These are phyloP conservation scores for Rubus parviflorus DNA, from an alignment of 306 rosid species.

Conservation along the genomic window DNA sequence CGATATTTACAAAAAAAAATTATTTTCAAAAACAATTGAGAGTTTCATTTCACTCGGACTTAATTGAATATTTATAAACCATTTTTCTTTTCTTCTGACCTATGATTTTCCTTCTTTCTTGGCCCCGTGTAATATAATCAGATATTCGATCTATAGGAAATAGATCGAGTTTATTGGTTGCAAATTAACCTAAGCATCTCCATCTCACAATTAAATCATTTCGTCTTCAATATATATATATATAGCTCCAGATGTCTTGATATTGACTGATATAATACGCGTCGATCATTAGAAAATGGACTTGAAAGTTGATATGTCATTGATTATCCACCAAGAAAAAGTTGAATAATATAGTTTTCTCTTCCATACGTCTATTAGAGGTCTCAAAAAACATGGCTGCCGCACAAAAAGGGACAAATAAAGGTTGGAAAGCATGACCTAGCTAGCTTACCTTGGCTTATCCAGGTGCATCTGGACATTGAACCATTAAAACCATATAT, in stretches of 20 bases:
- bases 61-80: no score
- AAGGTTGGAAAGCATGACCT: background rate
- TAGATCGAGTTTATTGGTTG: background rate
- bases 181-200: background rate
- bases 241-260: background rate
- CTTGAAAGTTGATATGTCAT: background rate
- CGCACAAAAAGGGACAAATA: constrained; percentile 25
- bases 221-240: background rate
- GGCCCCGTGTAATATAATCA: no score
- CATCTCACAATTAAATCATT: background rate
- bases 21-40: no score
- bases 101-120: no score
- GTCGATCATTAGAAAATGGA: background rate
- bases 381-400: constrained; percentile 20
- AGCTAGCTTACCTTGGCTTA: background rate
- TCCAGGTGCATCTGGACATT: constrained; percentile 8
- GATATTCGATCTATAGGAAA: no score
- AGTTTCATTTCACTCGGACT: no score
- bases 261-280: background rate
- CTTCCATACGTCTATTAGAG: background rate
- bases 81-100: no score
- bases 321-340: constrained; percentile 2
- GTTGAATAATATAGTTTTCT: background rate
- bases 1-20: no score
- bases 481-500: background rate